Evolutionary conservation across 2,329 filamentous ascomycete genomes (phyloP).

Genomic region (Pseudocercospora musae): DNA sequence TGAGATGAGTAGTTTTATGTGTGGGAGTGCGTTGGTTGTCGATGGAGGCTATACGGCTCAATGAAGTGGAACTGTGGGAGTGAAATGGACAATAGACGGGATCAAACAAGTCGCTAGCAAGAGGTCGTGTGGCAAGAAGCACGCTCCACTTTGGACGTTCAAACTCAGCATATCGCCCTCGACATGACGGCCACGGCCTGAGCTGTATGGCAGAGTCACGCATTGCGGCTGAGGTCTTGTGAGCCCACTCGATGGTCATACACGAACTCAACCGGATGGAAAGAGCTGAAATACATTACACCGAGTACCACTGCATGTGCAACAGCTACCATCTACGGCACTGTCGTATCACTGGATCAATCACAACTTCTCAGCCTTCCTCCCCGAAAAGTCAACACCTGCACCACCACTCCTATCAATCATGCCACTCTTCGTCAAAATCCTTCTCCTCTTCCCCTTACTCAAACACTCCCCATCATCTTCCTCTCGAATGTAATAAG

Average conservation of each 20-base stretch:
- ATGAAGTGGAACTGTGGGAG: background rate
- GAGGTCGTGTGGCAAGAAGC: no score
- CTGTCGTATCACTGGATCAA: background rate
- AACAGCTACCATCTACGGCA: background rate
- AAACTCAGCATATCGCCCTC: no score
- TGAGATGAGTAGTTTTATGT: conserved; percentile 31
- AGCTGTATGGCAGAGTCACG: no score
- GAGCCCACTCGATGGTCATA: no score
- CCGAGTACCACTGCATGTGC: no score
- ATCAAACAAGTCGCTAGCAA: no score
- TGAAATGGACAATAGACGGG: background rate
- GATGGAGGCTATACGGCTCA: conserved; percentile 23
- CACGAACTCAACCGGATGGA: no score
- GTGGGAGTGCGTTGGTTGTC: conserved; percentile 16
- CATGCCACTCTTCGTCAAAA: conserved; percentile 19
- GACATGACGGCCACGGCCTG: no score
- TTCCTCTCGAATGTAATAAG: conserved; percentile 16
- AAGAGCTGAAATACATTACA: no score
- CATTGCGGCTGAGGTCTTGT: no score
- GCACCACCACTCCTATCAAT: conserved; percentile 6
- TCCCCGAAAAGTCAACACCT: conserved; percentile 9
- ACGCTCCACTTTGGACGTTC: no score
- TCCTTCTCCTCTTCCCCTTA: conserved; percentile 16
- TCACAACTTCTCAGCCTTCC: background rate
- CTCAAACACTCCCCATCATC: conserved; percentile 21